Evolutionary conservation across 2,329 filamentous ascomycete species (phyloP).

Genomic region (Dactylellina leptospora): DNA sequence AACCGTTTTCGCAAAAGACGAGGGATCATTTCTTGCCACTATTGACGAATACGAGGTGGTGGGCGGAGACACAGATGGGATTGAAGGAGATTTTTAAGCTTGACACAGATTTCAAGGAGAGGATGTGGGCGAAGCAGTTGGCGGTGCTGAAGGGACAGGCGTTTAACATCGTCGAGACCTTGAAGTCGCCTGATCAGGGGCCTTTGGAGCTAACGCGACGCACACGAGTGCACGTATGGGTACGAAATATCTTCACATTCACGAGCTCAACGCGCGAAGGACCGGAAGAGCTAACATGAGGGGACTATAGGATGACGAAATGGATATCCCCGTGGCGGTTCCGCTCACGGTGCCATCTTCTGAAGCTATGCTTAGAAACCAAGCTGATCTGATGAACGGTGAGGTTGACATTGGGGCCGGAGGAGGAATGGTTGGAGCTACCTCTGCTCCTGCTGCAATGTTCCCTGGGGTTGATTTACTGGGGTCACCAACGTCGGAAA

Average conservation of each 20-base stretch:
- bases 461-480: constrained; percentile 71
- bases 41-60: constrained; percentile 94
- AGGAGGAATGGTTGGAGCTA: too few relatives aligned
- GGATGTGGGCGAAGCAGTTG: constrained; percentile 98
- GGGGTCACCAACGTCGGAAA: constrained; percentile 62
- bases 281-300: background rate
- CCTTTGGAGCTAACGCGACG: constrained; percentile 90
- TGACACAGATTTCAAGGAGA: constrained; percentile 95
- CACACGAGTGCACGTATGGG: constrained; percentile 91
- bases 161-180: constrained; percentile 98
- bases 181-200: constrained; percentile 91
- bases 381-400: constrained; percentile 71
- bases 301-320: constrained; percentile 76
- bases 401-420: constrained; percentile 89
- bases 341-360: constrained; percentile 84
- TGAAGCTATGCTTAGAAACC: constrained; percentile 78
- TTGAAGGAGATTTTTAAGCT: constrained; percentile 87
- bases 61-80: constrained; percentile 89
- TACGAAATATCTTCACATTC: constrained; percentile 30
- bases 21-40: constrained; percentile 95
- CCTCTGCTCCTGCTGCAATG: constrained; percentile 66
- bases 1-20: constrained; percentile 93
- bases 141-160: constrained; percentile 99
- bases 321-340: constrained; percentile 93
- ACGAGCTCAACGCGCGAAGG: background rate